phyloP scores from a whole-genome alignment of 2,329 filamentous ascomycete genomes.

The Fusarium bulbicola region DNA sequence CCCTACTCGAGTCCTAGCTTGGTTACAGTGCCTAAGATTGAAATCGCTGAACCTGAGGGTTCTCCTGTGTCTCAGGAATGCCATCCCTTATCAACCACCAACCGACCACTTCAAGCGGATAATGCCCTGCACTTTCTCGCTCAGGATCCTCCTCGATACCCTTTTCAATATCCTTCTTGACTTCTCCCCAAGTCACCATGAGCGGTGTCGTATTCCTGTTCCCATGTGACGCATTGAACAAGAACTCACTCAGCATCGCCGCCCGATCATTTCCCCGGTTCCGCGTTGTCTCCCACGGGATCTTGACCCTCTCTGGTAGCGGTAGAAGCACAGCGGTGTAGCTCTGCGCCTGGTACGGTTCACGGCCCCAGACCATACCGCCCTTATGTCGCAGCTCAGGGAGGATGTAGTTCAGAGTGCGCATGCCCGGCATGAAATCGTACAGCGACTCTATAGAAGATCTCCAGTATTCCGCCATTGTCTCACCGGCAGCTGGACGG shows the following conservation, averaged over 20 bases:
- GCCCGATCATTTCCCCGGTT: constrained; percentile 4
- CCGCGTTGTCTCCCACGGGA: constrained; percentile 40
- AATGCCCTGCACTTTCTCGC: not conserved
- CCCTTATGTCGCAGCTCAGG: constrained; percentile 40
- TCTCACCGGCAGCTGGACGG: constrained; percentile 30
- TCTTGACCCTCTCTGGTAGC: constrained; percentile 30
- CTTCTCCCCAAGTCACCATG: constrained; percentile 29
- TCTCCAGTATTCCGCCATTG: constrained; percentile 36
- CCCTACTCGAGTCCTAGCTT: not conserved
- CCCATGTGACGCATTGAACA: not conserved
- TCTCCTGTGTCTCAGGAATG: constrained; percentile 6
- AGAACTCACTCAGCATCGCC: constrained; percentile 5
- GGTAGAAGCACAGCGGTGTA: constrained; percentile 27
- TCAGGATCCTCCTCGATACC: constrained; percentile 4
- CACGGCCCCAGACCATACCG: constrained; percentile 40
- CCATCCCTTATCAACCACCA: constrained; percentile 10
- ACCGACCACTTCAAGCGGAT: not conserved
- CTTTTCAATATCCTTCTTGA: constrained; percentile 27
- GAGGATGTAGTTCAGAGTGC: constrained; percentile 41
- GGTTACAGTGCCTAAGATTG: not conserved
- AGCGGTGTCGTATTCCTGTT: not conserved
- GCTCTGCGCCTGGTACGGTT: constrained; percentile 37
- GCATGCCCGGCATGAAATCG: constrained; percentile 37
- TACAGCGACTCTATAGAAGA: constrained; percentile 32
- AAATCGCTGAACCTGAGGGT: not conserved